Evolutionary conservation across 768 basidiomycete species (phyloP).

Genomic region (Collybia sp.): DNA sequence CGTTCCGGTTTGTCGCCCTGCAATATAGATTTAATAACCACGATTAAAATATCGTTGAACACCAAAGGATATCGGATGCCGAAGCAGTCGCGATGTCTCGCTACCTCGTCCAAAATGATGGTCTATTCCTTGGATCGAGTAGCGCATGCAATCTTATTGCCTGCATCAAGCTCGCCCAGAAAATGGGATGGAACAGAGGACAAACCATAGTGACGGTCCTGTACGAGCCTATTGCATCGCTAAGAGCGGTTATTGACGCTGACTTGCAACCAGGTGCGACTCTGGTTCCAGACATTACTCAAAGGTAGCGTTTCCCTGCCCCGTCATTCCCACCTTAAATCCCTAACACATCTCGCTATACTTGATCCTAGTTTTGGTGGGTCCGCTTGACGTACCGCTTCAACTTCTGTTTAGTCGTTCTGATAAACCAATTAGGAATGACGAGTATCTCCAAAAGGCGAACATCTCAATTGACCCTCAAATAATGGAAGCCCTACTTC

Average conservation of each 20-base stretch:
- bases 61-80: slow-evolving; percentile 77
- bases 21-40: too few species aligned
- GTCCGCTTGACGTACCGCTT: slow-evolving; percentile 1
- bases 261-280: slow-evolving; percentile 58
- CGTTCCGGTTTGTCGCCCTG: slow-evolving; percentile 56
- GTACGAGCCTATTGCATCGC: slow-evolving; percentile 33
- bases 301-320: slow-evolving; percentile 40
- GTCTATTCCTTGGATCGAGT: slow-evolving; percentile 92
- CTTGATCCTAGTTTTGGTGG: slow-evolving; percentile 36
- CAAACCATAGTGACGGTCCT: slow-evolving; percentile 82
- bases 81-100: slow-evolving; percentile 97
- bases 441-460: slow-evolving; percentile 44
- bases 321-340: background rate
- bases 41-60: background rate
- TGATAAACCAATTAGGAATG: slow-evolving; percentile 33
- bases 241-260: background rate
- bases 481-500: slow-evolving; percentile 38
- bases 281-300: slow-evolving; percentile 91
- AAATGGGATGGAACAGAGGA: slow-evolving; percentile 63
- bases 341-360: too few species aligned
- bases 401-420: background rate
- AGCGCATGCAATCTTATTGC: slow-evolving; percentile 97
- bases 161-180: slow-evolving; percentile 73
- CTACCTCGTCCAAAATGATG: slow-evolving; percentile 86
- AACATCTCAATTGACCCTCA: slow-evolving; percentile 36